These are phyloP conservation scores for Sporothrix luriei DNA, from an alignment of 2,329 filamentous ascomycete genomes.

Conservation along the genomic window DNA sequence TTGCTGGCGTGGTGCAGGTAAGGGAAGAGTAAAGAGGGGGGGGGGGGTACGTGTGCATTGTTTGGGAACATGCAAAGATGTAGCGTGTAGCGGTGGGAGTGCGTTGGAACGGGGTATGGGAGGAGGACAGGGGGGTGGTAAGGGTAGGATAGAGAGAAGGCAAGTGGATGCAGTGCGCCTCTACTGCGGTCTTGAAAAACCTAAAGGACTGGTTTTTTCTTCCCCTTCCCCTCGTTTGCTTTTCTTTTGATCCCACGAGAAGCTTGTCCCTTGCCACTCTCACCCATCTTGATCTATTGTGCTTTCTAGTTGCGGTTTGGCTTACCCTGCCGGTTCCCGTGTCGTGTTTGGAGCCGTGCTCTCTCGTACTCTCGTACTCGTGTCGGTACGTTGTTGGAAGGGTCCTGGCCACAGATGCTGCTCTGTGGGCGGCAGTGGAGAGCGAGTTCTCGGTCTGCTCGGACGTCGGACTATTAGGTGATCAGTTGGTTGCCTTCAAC, in stretches of 20 bases:
- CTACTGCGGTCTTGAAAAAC: conserved; percentile 44
- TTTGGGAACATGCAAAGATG: conserved; percentile 26
- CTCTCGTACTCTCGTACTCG: conserved; percentile 16
- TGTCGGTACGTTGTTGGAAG: conserved; percentile 12
- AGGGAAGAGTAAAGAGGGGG: background rate
- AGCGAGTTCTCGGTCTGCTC: background rate
- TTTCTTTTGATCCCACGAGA: background rate
- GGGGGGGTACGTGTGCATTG: conserved; percentile 18
- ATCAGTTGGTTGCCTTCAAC: conserved; percentile 17
- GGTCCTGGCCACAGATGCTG: background rate
- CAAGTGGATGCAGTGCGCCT: conserved; percentile 40
- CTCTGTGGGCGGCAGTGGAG: background rate
- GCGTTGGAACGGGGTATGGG: conserved; percentile 25
- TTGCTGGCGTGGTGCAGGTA: conserved; percentile 5
- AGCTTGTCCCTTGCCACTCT: background rate
- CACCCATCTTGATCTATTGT: background rate
- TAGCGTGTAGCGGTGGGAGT: conserved; percentile 42
- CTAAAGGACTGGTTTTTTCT: conserved; percentile 15
- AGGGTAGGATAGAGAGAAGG: conserved; percentile 34
- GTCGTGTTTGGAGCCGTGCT: conserved; percentile 19
- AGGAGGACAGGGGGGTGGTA: conserved; percentile 38
- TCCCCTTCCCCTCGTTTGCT: conserved; percentile 4
- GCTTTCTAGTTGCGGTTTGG: conserved; percentile 1
- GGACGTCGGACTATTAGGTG: background rate
- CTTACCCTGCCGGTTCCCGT: conserved; percentile 31